phyloP scores from a whole-genome alignment of 495 filamentous ascomycete species.

The Aspergillus nanangensis region DNA sequence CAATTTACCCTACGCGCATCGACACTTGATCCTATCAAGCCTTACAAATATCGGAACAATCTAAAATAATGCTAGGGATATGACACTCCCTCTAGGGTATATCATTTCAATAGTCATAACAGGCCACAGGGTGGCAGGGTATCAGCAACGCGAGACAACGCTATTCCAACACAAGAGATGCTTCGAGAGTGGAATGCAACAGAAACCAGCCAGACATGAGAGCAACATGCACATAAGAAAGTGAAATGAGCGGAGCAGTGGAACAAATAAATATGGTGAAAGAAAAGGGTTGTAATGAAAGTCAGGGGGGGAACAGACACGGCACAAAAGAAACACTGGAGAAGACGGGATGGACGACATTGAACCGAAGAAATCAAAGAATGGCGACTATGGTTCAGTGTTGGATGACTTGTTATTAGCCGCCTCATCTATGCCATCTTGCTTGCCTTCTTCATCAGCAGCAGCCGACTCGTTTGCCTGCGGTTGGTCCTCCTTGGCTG shows the following conservation, averaged over 20 bases:
- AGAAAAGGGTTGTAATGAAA: background rate
- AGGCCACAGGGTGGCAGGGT: slow-evolving; percentile 21
- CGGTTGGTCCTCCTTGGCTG: slow-evolving; percentile 3
- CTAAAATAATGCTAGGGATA: background rate
- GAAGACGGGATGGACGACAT: background rate
- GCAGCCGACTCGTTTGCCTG: slow-evolving; percentile 4
- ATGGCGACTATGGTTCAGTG: too few relatives aligned
- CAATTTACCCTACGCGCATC: too few relatives aligned
- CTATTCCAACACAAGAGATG: background rate
- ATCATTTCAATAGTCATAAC: slow-evolving; percentile 20
- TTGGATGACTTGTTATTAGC: slow-evolving; percentile 1
- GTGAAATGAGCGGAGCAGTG: background rate
- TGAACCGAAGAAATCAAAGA: too few relatives aligned
- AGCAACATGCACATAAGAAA: background rate
- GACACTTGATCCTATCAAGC: too few relatives aligned
- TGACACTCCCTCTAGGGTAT: slow-evolving; percentile 2
- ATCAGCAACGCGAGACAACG: slow-evolving; percentile 17
- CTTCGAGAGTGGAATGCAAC: background rate
- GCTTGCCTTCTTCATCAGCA: background rate
- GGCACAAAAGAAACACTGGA: background rate
- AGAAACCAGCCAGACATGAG: background rate
- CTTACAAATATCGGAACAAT: too few relatives aligned
- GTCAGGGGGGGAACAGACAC: too few relatives aligned
- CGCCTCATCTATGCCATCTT: background rate
- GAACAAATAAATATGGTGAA: background rate